Evolutionary conservation across 345 rosid species (phyloP).

Genomic region (Hibiscus tridactylites): DNA sequence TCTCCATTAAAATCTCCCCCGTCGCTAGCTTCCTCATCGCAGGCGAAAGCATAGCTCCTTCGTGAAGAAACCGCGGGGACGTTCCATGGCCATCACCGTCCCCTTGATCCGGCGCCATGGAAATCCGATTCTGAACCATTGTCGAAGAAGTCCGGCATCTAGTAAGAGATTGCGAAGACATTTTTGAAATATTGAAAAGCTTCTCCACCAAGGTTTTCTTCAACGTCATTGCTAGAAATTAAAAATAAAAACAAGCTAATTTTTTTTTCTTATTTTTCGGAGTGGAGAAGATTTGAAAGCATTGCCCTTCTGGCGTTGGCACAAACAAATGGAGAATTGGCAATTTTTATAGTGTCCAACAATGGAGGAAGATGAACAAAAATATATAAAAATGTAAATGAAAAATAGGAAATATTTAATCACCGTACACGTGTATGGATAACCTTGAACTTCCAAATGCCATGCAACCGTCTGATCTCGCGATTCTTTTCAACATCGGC

Average conservation of each 20-base stretch:
- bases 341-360: slow-evolving; percentile 24
- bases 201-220: slow-evolving; percentile 58
- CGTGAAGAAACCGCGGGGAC: slow-evolving; percentile 59
- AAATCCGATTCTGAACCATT: slow-evolving; percentile 25
- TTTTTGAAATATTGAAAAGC: slow-evolving; percentile 51
- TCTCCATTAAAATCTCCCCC: slow-evolving; percentile 46
- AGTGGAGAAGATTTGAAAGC: background rate
- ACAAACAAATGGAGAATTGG: background rate
- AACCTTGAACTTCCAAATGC: background rate
- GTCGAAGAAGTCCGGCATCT: slow-evolving; percentile 34
- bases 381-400: background rate
- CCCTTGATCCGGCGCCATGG: slow-evolving; percentile 52
- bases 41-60: slow-evolving; percentile 35
- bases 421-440: slow-evolving; percentile 28
- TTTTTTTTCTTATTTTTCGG: background rate
- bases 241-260: background rate
- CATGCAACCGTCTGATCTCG: too few relatives aligned
- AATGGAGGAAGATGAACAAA: background rate
- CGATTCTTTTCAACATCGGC: too few relatives aligned
- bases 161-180: slow-evolving; percentile 30
- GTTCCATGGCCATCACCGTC: slow-evolving; percentile 26
- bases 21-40: slow-evolving; percentile 23
- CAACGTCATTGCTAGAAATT: slow-evolving; percentile 39
- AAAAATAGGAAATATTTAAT: background rate
- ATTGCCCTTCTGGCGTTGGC: background rate